A percentile compares a stretch with the other conserved stretches of the same genome.
Evolutionary conservation across 2,329 filamentous ascomycete genomes (phyloP).

Genomic region (Ustilaginoidea virens): DNA sequence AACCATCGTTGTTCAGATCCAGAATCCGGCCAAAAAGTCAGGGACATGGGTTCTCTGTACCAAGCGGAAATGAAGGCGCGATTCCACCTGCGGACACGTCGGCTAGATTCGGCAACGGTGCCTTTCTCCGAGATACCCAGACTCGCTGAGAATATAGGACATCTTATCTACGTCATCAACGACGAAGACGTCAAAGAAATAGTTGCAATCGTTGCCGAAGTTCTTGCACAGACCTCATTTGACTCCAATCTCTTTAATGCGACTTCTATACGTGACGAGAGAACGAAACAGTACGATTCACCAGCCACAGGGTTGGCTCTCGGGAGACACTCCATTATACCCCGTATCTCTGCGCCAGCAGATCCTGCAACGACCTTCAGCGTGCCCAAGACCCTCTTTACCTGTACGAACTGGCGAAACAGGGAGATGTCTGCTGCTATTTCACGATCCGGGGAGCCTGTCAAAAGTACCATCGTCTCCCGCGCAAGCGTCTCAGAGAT

Average conservation of each 20-base stretch:
- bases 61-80: slow-evolving; percentile 3
- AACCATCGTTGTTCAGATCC: no score
- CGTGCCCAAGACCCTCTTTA: slow-evolving; percentile 15
- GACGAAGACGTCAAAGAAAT: slow-evolving; percentile 6
- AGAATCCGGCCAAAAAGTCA: no score
- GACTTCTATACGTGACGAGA: not conserved
- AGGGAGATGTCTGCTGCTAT: not conserved
- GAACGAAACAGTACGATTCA: not conserved
- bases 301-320: slow-evolving; percentile 9
- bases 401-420: slow-evolving; percentile 6
- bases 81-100: no score
- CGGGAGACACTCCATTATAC: slow-evolving; percentile 10
- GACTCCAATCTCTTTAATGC: no score
- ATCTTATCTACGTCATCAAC: slow-evolving; percentile 6
- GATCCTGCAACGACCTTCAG: slow-evolving; percentile 20
- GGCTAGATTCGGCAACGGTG: no score
- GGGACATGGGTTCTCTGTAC: not conserved
- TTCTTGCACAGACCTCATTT: slow-evolving; percentile 1
- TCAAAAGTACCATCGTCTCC: slow-evolving; percentile 15
- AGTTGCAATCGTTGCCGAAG: slow-evolving; percentile 2
- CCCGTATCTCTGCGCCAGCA: slow-evolving; percentile 9
- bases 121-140: slow-evolving; percentile 1
- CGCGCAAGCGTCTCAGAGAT: slow-evolving; percentile 15
- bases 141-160: not conserved
- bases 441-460: slow-evolving; percentile 4